Base-by-base conservation (phyloP, 2,329 filamentous ascomycete species). In the Colletotrichum spinosum region DNA sequence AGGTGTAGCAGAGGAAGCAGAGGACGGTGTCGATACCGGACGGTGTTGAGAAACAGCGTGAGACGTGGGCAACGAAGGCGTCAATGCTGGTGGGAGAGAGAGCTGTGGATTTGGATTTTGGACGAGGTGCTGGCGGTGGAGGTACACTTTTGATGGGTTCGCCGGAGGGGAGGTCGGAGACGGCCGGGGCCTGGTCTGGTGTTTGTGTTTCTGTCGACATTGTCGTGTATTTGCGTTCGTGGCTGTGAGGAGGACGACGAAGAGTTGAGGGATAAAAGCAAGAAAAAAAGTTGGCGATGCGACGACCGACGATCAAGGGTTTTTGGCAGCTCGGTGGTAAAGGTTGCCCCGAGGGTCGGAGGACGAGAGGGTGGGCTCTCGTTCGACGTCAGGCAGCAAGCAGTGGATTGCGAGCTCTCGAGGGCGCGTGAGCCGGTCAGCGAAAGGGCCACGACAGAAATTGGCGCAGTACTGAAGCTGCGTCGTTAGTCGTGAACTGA, bases 1-100 rank as follows among this genome's bases (percentile, higher is more conserved):
- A 84, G 65, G 83, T 79, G 81, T 94, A 95, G 79, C 89, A 88
- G 67, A 90, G 75, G 70, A 90, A 87, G 68, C 90, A 85, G 71
- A 94, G 87, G 67, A 89, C 82, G 53, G 86, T 85, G 78, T 94
- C 92, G 75, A 90, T 88, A 72, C 91, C 91, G 41, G 84, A 77
- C 49, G 91, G 88, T 9, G 90, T 91, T 69, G 88, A 85, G 70
- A 93, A 82, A 73, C 91, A 87, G 69, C 88, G 88, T 73, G 84
- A 79, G 53, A 89, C 81, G 75, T 84, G 84, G 34, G 81, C 74
- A 68, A 90, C 76, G 74, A 88, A 85, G 75, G 77, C 80, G 73
- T 89, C 86, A 70, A 81, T 41, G 71, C 78, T 76, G 69, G 78
- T 75, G 46, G 81, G 80, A 13, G 76, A 65, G 12, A 76, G 72